Percentiles rank a stretch among this genome's conserved stretches.
Conservation (phyloP, 2,329 filamentous ascomycete species). For the Diaporthe sp. region DNA sequence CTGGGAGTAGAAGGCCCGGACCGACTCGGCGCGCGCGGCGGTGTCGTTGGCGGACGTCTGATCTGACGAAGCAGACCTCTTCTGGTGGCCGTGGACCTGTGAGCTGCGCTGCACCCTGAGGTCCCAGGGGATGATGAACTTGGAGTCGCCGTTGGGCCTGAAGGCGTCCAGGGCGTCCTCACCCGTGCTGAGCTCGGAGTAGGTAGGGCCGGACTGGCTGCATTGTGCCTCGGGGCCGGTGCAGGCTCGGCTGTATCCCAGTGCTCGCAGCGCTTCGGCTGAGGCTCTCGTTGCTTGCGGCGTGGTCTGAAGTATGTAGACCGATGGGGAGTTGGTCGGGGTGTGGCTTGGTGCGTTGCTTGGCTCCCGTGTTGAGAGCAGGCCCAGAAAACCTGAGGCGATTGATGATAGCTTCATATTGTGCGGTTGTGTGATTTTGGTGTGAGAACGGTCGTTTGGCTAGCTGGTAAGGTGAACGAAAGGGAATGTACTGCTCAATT, state of each 20-base stretch:
- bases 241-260: slow-evolving; percentile 22
- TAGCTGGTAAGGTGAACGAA: background rate
- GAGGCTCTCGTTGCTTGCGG: slow-evolving; percentile 25
- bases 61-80: background rate
- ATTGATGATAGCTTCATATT: slow-evolving; percentile 28
- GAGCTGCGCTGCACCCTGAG: background rate
- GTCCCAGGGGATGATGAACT: slow-evolving; percentile 32
- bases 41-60: background rate
- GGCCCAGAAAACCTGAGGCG: slow-evolving; percentile 17
- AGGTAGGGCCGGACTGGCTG: slow-evolving; percentile 18
- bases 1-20: slow-evolving; percentile 6
- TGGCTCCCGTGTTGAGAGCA: slow-evolving; percentile 26
- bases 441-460: background rate
- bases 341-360: background rate
- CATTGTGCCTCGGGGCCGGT: background rate
- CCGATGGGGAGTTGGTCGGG: background rate
- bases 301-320: slow-evolving; percentile 28
- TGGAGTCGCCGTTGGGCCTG: slow-evolving; percentile 23
- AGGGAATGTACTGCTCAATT: background rate
- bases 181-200: slow-evolving; percentile 26
- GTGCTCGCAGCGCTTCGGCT: slow-evolving; percentile 9
- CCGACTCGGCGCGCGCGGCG: background rate
- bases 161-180: slow-evolving; percentile 23
- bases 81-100: background rate
- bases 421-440: background rate